A percentile compares a stretch with the other conserved stretches of the same genome.
phyloP scores from a whole-genome alignment of 768 basidiomycete genomes.

The Xerocomus brunneocitrinus region DNA sequence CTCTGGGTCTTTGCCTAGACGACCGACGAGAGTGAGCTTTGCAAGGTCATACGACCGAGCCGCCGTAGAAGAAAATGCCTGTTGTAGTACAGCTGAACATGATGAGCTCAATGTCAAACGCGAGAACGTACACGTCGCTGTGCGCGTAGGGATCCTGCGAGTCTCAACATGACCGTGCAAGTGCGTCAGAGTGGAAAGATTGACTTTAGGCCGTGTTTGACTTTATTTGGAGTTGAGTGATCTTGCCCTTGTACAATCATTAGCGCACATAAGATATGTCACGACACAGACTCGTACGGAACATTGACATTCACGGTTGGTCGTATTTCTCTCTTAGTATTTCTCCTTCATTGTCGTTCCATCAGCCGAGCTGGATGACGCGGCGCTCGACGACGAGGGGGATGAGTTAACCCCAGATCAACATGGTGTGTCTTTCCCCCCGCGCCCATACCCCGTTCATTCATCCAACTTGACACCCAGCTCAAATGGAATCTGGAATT shows the following conservation, averaged over 20 bases:
- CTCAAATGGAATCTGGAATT: slow-evolving; percentile 65
- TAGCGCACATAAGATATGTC: slow-evolving; percentile 49
- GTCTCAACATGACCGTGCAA: slow-evolving; percentile 45
- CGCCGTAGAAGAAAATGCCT: slow-evolving; percentile 65
- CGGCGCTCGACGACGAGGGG: slow-evolving; percentile 70
- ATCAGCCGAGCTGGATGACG: slow-evolving; percentile 85
- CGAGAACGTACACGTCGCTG: slow-evolving; percentile 45
- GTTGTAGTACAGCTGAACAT: neutral
- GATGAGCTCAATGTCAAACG: neutral
- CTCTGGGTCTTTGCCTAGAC: slow-evolving; percentile 68
- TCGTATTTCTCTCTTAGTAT: neutral
- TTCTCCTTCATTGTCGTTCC: neutral
- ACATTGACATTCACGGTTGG: slow-evolving; percentile 74
- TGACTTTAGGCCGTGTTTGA: slow-evolving; percentile 10
- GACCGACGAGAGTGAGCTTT: slow-evolving; percentile 74
- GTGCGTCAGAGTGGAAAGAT: neutral
- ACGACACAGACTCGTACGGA: slow-evolving; percentile 84
- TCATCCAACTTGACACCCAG: slow-evolving; percentile 32
- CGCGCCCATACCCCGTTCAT: neutral
- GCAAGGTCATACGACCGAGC: slow-evolving; percentile 59
- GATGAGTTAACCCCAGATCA: slow-evolving; percentile 81
- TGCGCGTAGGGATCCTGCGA: slow-evolving; percentile 26
- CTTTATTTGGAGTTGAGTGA: slow-evolving; percentile 13
- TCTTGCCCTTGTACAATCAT: slow-evolving; percentile 5
- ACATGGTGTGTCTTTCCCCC: slow-evolving; percentile 48